Evolutionary conservation across 257 asterid genomes (phyloP).

Genomic region (Coffea canephora): DNA sequence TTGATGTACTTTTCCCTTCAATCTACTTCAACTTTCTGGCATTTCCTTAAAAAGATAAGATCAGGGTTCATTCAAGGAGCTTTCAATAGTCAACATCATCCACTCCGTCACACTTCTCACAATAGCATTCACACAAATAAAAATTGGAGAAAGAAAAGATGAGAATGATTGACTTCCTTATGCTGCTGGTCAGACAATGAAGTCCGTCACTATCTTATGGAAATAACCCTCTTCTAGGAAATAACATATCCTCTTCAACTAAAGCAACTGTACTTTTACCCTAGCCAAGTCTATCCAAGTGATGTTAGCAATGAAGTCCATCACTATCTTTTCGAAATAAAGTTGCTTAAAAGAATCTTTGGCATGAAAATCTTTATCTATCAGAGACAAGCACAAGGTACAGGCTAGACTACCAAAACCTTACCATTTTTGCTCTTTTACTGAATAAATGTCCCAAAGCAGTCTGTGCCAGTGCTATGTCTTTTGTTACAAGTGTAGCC

Average conservation of each 20-base stretch:
- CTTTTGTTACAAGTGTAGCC: constrained; percentile 25
- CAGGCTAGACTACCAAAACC: background rate
- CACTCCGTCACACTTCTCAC: background rate
- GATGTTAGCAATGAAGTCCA: background rate
- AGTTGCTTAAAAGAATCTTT: background rate
- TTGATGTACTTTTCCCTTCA: background rate
- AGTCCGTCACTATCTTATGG: too few relatives aligned
- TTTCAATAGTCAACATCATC: background rate
- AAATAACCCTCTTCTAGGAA: background rate
- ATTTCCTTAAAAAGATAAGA: background rate
- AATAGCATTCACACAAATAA: too few relatives aligned
- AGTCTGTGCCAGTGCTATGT: constrained; percentile 26
- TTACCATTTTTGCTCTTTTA: constrained; percentile 54
- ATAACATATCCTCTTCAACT: background rate
- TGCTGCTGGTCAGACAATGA: background rate
- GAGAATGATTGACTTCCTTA: background rate
- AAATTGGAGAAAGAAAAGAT: too few relatives aligned
- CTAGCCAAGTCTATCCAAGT: background rate
- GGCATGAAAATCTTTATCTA: background rate
- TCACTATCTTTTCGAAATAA: background rate
- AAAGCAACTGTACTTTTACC: background rate
- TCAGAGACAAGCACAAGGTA: background rate
- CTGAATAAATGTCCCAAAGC: constrained; percentile 43
- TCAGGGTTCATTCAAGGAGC: background rate
- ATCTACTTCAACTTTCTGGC: background rate